Evolutionary conservation across 75 land plant species (phyloP).

Genomic region (Picea glauca): DNA sequence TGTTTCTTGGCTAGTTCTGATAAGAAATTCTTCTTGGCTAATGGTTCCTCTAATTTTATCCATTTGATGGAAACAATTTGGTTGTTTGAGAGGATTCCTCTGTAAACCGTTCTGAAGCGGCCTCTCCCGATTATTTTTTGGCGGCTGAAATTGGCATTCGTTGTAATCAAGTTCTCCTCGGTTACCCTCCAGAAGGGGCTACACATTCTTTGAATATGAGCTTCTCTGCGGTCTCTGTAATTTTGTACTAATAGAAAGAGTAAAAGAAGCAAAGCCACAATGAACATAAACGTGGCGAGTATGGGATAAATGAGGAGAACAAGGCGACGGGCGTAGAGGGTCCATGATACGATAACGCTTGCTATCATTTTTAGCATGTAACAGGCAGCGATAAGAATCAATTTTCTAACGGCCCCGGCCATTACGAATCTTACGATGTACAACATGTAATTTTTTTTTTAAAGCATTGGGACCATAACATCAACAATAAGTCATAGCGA

Average conservation of each 20-base stretch:
- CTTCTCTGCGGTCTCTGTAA: background rate
- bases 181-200: background rate
- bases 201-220: background rate
- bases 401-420: too few relatives aligned
- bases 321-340: background rate
- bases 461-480: too few relatives aligned
- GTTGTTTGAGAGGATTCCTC: conserved; percentile 50
- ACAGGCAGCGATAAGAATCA: background rate
- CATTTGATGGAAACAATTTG: conserved; percentile 48
- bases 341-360: background rate
- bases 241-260: background rate
- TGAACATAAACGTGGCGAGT: background rate
- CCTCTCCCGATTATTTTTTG: background rate
- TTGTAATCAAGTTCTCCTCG: background rate
- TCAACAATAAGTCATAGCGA: too few relatives aligned
- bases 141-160: background rate
- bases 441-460: too few relatives aligned
- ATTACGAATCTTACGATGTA: too few relatives aligned
- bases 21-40: conserved; percentile 10
- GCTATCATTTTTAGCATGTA: background rate
- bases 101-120: conserved; percentile 15
- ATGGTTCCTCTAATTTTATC: conserved; percentile 32
- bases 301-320: background rate
- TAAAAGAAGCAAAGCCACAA: background rate
- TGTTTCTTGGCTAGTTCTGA: conserved; percentile 14